phyloP scores from a whole-genome alignment of 176 grass and related monocot genomes.

The Phoenix dactylifera region DNA sequence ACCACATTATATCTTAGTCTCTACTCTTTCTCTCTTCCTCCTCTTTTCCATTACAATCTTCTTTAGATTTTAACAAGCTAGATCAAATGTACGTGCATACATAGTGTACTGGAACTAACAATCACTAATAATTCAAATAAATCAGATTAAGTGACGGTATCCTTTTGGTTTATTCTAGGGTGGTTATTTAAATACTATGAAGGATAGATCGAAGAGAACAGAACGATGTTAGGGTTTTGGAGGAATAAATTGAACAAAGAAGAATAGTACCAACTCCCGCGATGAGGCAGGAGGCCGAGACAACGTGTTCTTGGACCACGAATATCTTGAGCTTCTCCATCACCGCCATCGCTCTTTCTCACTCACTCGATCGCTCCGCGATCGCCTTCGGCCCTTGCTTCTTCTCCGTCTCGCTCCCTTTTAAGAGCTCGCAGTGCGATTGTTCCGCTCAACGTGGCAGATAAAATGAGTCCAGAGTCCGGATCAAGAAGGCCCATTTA shows the following conservation, averaged over 20 bases:
- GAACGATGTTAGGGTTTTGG: conserved; percentile 10
- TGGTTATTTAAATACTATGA: background rate
- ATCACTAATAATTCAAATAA: too few relatives aligned
- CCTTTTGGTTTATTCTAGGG: background rate
- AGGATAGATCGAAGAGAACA: background rate
- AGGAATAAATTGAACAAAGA: background rate
- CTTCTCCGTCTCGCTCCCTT: background rate
- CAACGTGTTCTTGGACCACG: conserved; percentile 67
- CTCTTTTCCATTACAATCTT: too few relatives aligned
- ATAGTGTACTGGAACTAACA: too few relatives aligned
- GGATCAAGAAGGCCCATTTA: too few relatives aligned
- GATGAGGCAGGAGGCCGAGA: conserved; percentile 84
- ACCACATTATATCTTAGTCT: too few relatives aligned
- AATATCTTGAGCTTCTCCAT: conserved; percentile 84
- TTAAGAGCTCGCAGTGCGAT: too few relatives aligned
- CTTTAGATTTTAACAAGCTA: too few relatives aligned
- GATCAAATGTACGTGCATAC: too few relatives aligned
- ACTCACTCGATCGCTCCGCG: background rate
- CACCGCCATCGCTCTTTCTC: conserved; percentile 36
- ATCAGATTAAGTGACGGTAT: too few relatives aligned
- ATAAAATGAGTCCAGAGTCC: too few relatives aligned
- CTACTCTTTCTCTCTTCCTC: too few relatives aligned
- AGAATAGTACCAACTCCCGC: conserved; percentile 54
- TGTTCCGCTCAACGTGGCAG: too few relatives aligned
- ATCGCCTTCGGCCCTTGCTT: background rate